Conservation (phyloP, 805 yeast species). For the Torulaspora microellipsoides region DNA sequence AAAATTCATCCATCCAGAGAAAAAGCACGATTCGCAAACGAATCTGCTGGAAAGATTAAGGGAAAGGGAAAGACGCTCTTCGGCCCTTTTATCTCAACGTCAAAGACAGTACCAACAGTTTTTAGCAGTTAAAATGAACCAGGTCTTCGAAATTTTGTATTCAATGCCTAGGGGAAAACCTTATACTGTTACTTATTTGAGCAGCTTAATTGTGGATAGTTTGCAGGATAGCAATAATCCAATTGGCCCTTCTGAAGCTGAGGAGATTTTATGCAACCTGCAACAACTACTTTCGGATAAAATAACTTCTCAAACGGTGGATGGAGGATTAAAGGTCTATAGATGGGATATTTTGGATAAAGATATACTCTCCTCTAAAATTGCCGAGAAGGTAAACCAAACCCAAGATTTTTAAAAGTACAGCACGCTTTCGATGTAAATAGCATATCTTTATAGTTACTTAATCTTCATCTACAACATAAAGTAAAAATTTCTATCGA, state of each 20-base stretch:
- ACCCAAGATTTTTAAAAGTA: too few relatives aligned
- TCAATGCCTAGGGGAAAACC: conserved; percentile 25
- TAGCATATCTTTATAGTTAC: too few relatives aligned
- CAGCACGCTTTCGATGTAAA: too few relatives aligned
- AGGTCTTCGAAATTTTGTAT: conserved; percentile 26
- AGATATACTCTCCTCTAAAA: conserved; percentile 7
- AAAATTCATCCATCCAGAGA: conserved; percentile 14
- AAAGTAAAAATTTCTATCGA: too few relatives aligned
- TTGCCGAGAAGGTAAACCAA: conserved; percentile 1
- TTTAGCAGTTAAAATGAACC: conserved; percentile 28
- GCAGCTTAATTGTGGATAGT: conserved; percentile 29
- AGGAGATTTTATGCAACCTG: conserved; percentile 22
- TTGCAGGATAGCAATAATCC: conserved; percentile 34
- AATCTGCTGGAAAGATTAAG: conserved; percentile 28
- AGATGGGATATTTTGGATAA: conserved; percentile 26
- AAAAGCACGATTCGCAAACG: conserved; percentile 20
- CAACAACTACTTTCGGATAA: conserved; percentile 15
- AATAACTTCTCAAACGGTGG: conserved; percentile 19
- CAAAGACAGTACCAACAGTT: conserved; percentile 28
- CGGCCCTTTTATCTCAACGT: conserved; percentile 25
- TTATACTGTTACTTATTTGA: conserved; percentile 28
- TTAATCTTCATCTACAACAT: too few relatives aligned
- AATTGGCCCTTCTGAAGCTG: conserved; percentile 27
- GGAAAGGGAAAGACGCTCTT: conserved; percentile 27
- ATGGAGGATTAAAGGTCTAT: conserved; percentile 30